These are phyloP conservation scores for Morella rubra DNA, from an alignment of 306 rosid species.

Conservation along the genomic window DNA sequence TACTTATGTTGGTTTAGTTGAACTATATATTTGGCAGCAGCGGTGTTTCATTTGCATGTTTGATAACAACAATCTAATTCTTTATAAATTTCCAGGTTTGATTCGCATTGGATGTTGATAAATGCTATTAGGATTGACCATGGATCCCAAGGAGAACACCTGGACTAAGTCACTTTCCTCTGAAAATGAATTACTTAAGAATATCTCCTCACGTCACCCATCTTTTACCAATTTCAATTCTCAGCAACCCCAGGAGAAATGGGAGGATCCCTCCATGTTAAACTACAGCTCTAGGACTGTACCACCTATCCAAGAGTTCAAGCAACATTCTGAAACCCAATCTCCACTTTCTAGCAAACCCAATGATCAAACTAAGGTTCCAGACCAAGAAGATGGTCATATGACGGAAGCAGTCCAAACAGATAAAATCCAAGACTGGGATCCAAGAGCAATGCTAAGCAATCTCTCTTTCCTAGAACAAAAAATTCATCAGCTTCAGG, in stretches of 20 bases:
- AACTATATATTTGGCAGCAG: background rate
- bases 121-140: background rate
- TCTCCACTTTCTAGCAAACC: constrained; percentile 33
- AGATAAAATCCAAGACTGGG: constrained; percentile 69
- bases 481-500: constrained; percentile 93
- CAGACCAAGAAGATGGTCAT: constrained; percentile 45
- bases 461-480: constrained; percentile 83
- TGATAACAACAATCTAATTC: constrained; percentile 13
- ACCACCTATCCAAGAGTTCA: constrained; percentile 51
- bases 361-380: constrained; percentile 36
- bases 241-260: constrained; percentile 42
- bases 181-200: constrained; percentile 38
- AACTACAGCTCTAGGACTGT: constrained; percentile 53
- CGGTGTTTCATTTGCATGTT: background rate
- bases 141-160: constrained; percentile 38
- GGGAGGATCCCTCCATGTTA: constrained; percentile 54
- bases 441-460: constrained; percentile 65
- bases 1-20: background rate
- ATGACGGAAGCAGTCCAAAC: constrained; percentile 35
- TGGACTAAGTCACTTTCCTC: constrained; percentile 56
- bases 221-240: constrained; percentile 42
- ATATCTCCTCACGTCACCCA: constrained; percentile 37
- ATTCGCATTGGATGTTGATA: constrained; percentile 31
- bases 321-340: constrained; percentile 42
- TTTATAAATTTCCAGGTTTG: constrained; percentile 27